Evolutionary conservation across 768 basidiomycete genomes (phyloP).

Genomic region (Asterophora parasitica): DNA sequence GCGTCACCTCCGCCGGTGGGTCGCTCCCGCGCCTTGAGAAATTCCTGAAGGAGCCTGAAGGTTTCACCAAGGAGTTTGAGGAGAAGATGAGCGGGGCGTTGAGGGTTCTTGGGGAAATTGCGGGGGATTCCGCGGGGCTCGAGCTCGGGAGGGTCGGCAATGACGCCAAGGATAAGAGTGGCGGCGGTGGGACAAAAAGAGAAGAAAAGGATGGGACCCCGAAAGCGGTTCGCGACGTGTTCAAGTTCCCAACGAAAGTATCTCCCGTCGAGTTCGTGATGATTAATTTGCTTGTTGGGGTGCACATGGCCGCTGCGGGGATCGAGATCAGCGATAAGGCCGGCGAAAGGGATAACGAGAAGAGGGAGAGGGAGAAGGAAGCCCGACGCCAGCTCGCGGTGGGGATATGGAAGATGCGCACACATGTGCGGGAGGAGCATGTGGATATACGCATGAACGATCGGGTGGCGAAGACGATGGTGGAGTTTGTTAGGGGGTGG

Average conservation of each 20-base stretch:
- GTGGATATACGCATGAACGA: slow-evolving; percentile 64
- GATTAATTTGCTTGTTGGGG: slow-evolving; percentile 48
- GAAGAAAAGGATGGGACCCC: not conserved
- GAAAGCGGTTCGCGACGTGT: no score
- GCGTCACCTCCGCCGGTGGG: no score
- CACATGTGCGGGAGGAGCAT: slow-evolving; percentile 47
- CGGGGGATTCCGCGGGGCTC: not conserved
- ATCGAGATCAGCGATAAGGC: no score
- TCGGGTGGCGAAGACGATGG: slow-evolving; percentile 49
- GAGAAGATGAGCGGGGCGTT: not conserved
- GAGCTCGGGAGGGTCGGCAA: slow-evolving; percentile 4
- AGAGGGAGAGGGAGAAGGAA: not conserved
- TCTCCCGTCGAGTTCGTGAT: slow-evolving; percentile 68
- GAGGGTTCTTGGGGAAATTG: slow-evolving; percentile 9
- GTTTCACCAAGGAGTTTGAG: slow-evolving; percentile 3
- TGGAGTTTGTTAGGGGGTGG: slow-evolving; percentile 41
- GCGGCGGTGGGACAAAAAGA: no score
- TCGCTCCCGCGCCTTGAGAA: slow-evolving; percentile 24
- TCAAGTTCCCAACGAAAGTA: slow-evolving; percentile 34
- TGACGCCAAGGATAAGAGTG: slow-evolving; percentile 29
- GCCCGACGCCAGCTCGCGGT: slow-evolving; percentile 6
- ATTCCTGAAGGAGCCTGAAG: slow-evolving; percentile 7
- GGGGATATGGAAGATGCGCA: slow-evolving; percentile 37
- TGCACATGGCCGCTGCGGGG: slow-evolving; percentile 32
- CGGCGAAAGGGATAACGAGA: no score